Evolutionary conservation across 345 rosid genomes (phyloP).

Genomic region (Kernera saxatilis): DNA sequence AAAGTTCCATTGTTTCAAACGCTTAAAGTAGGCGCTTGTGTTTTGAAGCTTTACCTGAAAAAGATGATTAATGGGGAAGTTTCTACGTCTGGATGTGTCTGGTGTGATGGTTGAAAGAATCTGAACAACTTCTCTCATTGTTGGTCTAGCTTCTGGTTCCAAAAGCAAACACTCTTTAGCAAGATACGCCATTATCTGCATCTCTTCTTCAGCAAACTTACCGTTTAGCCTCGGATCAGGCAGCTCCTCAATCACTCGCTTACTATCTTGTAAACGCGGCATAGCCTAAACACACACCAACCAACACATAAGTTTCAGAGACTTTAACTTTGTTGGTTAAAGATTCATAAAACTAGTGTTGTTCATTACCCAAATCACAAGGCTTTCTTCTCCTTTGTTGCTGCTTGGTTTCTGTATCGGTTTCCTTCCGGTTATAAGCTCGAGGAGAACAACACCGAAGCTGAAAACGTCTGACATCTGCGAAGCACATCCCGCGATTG

Average conservation of each 20-base stretch:
- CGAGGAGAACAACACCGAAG: constrained; percentile 93
- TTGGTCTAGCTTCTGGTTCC: constrained; percentile 91
- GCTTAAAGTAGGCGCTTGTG: neutral
- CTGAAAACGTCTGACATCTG: constrained; percentile 96
- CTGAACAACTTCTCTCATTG: constrained; percentile 96
- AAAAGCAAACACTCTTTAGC: constrained; percentile 87
- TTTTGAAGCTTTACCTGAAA: constrained; percentile 43
- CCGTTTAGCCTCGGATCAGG: constrained; percentile 78
- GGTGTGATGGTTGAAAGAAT: constrained; percentile 85
- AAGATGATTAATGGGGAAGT: constrained; percentile 55
- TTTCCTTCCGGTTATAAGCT: constrained; percentile 85
- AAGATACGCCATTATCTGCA: constrained; percentile 90
- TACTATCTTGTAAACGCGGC: constrained; percentile 71
- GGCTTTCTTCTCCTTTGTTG: constrained; percentile 86
- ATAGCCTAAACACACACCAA: constrained; percentile 54
- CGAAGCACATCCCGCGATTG: constrained; percentile 89
- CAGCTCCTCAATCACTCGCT: constrained; percentile 56
- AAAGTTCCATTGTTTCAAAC: neutral
- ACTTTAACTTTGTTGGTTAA: neutral
- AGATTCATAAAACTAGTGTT: neutral
- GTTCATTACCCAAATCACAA: constrained; percentile 75
- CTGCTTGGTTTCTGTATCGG: constrained; percentile 61
- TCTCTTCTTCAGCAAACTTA: constrained; percentile 72
- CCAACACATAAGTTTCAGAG: neutral
- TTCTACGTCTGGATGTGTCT: constrained; percentile 62